Conservation (phyloP, 1,284 basidiomycete genomes). For the Ustilago nuda region DNA sequence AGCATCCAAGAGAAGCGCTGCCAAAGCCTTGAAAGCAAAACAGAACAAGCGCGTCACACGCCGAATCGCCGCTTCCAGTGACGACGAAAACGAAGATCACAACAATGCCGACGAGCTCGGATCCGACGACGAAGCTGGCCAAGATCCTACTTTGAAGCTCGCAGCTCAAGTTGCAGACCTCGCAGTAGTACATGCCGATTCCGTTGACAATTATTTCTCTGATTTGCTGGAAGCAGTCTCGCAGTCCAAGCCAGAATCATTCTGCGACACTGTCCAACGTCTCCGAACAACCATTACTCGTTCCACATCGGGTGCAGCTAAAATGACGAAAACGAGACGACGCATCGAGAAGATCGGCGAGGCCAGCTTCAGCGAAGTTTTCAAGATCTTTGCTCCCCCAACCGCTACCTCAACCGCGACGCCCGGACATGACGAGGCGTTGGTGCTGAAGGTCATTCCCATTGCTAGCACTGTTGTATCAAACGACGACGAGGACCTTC, state of each 20-base stretch:
- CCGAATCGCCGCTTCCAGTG: slow-evolving; percentile 25
- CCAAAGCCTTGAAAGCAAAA: slow-evolving; percentile 14
- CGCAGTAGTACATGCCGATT: slow-evolving; percentile 10
- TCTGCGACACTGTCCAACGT: slow-evolving; percentile 15
- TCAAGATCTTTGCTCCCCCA: slow-evolving; percentile 70
- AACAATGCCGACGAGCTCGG: slow-evolving; percentile 3
- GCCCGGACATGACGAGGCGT: slow-evolving; percentile 10
- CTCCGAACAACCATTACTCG: slow-evolving; percentile 3
- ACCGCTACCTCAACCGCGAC: not conserved
- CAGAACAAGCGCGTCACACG: slow-evolving; percentile 25
- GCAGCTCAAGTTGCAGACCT: slow-evolving; percentile 22
- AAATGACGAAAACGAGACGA: slow-evolving; percentile 7
- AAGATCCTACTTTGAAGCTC: slow-evolving; percentile 24
- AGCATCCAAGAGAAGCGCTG: not conserved
- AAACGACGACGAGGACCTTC: slow-evolving; percentile 46
- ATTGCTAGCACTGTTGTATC: slow-evolving; percentile 60
- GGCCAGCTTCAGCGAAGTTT: slow-evolving; percentile 98
- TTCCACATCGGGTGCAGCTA: not conserved
- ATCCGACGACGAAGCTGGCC: slow-evolving; percentile 30
- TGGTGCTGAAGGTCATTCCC: slow-evolving; percentile 79
- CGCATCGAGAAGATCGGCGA: slow-evolving; percentile 83
- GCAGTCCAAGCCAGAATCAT: slow-evolving; percentile 23
- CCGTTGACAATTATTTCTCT: slow-evolving; percentile 3
- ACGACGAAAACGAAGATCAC: slow-evolving; percentile 23
- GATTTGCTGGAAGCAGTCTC: slow-evolving; percentile 32